These are phyloP conservation scores for Phytophthora rubi DNA, from an alignment of 352 stramenopile species.

Conservation along the genomic window DNA sequence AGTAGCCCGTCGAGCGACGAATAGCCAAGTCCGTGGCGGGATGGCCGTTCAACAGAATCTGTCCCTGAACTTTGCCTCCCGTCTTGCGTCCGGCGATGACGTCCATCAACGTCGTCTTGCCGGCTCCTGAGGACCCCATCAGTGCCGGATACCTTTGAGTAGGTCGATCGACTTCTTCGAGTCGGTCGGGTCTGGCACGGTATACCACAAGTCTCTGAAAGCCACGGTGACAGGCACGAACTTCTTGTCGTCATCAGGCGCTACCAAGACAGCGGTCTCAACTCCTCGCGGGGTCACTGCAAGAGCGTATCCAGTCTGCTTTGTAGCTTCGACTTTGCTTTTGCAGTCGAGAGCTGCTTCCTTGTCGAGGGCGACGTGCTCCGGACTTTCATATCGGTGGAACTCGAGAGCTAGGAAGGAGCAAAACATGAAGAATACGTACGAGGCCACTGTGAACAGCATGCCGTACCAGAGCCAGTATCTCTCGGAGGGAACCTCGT, in stretches of 20 bases:
- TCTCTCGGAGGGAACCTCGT: conserved; percentile 25
- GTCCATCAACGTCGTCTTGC: conserved; percentile 29
- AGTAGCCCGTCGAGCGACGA: conserved; percentile 20
- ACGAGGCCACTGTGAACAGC: conserved; percentile 3
- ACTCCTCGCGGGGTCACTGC: background rate
- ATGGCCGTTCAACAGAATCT: conserved; percentile 22
- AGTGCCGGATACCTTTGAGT: conserved; percentile 27
- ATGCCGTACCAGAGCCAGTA: conserved; percentile 34
- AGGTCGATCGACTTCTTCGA: conserved; percentile 17
- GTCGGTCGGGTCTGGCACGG: conserved; percentile 12
- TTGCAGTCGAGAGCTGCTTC: background rate
- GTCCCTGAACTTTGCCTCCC: conserved; percentile 14
- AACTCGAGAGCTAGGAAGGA: conserved; percentile 25
- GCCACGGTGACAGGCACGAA: conserved; percentile 19
- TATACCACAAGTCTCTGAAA: conserved; percentile 27
- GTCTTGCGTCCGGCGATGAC: conserved; percentile 28
- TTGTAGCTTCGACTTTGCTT: background rate
- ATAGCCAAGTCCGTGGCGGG: conserved; percentile 18
- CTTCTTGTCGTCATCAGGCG: background rate
- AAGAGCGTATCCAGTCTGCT: conserved; percentile 10
- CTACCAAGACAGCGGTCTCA: background rate
- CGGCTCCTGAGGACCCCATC: conserved; percentile 25
- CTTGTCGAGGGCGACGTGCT: conserved; percentile 10
- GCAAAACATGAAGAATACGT: conserved; percentile 23
- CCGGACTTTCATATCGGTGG: conserved; percentile 24